A percentile compares a stretch with the other conserved stretches of the same genome.
These are phyloP conservation scores for Aspergillus bombycis DNA, from an alignment of 2,329 filamentous ascomycete genomes.

Conservation along the genomic window DNA sequence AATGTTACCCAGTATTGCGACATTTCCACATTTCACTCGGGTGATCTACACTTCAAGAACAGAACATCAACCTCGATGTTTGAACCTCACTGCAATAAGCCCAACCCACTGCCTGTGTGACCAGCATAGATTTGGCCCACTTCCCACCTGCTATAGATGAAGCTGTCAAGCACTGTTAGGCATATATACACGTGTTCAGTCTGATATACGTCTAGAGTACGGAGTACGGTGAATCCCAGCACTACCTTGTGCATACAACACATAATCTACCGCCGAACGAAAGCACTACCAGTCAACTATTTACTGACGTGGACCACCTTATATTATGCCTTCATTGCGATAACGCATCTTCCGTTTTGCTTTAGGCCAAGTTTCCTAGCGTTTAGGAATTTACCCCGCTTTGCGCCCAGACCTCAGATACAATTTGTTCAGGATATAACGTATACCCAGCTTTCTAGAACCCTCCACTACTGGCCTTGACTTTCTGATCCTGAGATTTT, in stretches of 20 bases:
- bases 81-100: background rate
- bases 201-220: background rate
- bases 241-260: background rate
- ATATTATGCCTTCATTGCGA: background rate
- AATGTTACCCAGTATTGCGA: constrained; percentile 3
- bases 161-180: background rate
- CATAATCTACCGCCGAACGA: background rate
- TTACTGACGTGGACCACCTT: background rate
- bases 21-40: background rate
- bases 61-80: background rate
- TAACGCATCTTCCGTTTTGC: background rate
- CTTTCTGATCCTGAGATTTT: background rate
- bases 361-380: background rate
- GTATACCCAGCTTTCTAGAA: background rate
- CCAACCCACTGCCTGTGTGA: constrained; percentile 9
- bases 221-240: background rate
- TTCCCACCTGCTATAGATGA: background rate
- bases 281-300: background rate
- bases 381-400: background rate
- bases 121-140: constrained; percentile 10
- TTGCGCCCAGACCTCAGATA: background rate
- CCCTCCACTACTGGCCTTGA: background rate
- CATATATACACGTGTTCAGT: background rate
- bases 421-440: background rate
- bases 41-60: background rate